Percentiles rank a stretch among this genome's conserved stretches.
Evolutionary conservation across 495 filamentous ascomycete genomes (phyloP).

Genomic region (Aspergillus nanangensis): DNA sequence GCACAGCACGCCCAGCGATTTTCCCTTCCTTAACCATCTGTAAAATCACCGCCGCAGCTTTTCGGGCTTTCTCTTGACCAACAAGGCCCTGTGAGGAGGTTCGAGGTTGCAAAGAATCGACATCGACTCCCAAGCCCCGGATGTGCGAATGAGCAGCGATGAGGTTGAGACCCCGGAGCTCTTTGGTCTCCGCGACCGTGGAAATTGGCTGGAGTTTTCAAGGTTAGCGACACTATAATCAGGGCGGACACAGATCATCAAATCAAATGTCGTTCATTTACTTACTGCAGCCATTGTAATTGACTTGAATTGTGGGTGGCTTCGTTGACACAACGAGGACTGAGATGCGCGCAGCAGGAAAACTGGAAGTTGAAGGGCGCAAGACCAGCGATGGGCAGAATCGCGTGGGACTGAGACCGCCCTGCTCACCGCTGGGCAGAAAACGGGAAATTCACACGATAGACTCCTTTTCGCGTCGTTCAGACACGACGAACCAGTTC

Average conservation of each 20-base stretch:
- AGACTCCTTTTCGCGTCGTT: constrained; percentile 1
- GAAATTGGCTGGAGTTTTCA: constrained; percentile 77
- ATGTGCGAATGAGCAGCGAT: constrained; percentile 99
- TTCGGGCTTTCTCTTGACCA: constrained; percentile 92
- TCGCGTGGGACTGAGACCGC: not conserved
- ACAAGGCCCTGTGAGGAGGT: constrained; percentile 91
- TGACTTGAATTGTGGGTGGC: constrained; percentile 1
- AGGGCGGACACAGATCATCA: too few species aligned
- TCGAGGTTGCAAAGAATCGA: constrained; percentile 83
- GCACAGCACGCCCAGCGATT: constrained; percentile 90
- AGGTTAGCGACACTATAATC: too few species aligned
- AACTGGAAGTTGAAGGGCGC: constrained; percentile 6
- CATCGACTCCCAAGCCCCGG: constrained; percentile 87
- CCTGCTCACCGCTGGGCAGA: constrained; percentile 26
- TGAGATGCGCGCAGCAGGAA: constrained; percentile 3
- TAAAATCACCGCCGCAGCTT: constrained; percentile 90
- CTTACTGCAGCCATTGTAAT: constrained; percentile 40
- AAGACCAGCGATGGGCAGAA: constrained; percentile 14
- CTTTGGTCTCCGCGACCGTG: constrained; percentile 89
- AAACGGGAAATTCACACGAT: not conserved
- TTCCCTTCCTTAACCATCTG: constrained; percentile 99
- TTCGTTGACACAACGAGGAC: not conserved
- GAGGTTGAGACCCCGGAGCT: constrained; percentile 90
- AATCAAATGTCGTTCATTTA: too few species aligned
- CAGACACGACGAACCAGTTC: too few species aligned